Base-by-base conservation (phyloP, 345 rosid species). In the Noccaea caerulescens region DNA sequence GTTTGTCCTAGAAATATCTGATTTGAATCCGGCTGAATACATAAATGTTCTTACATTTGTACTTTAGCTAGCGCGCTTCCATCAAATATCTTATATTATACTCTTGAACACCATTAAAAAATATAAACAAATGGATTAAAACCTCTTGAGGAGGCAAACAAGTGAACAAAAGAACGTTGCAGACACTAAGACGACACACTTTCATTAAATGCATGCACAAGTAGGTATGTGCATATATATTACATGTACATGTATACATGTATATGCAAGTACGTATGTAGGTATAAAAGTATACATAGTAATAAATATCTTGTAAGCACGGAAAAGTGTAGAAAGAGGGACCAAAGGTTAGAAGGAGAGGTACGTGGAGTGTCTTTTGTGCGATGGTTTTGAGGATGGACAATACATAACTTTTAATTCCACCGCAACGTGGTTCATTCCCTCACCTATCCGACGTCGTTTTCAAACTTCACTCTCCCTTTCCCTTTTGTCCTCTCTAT, bases 401-500 rank as follows among this genome's bases (percentile, higher is more conserved):
- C 69, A 44, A 61, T 44, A 53, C 65, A 13, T 36, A 53, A 68
- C 75, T 76, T 68, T 62, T 55, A 75, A 45, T 69, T 32, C 45
- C 75, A 62, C 58, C 59, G 75, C 58, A 55, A 75, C 79, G 79
- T 76, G 79, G 79, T 63, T 76, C 58, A 69, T 69, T 69, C 45
- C 41, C 39, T 14, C 39, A 76, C 79, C 75, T n/a, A 62, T n/a
- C 12, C 79, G 44, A 39, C 8, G 34, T 76, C 79, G 53, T 54
- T 69, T 27, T 75, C 70, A 68, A 37, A 37, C 57, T 11, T 16
- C 25, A 52, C 73, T 52, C 58, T 75, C 58, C 61, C 63, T 60
- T 27, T 43, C 72, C 25, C 72, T 67, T 66, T 75, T 68, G 62
- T 36, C 72, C 52, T 62, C 79, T 75, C 73, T 57, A 68, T 75